Base-by-base conservation (phyloP, 352 stramenopile species). In the Phytopythium boreale region DNA sequence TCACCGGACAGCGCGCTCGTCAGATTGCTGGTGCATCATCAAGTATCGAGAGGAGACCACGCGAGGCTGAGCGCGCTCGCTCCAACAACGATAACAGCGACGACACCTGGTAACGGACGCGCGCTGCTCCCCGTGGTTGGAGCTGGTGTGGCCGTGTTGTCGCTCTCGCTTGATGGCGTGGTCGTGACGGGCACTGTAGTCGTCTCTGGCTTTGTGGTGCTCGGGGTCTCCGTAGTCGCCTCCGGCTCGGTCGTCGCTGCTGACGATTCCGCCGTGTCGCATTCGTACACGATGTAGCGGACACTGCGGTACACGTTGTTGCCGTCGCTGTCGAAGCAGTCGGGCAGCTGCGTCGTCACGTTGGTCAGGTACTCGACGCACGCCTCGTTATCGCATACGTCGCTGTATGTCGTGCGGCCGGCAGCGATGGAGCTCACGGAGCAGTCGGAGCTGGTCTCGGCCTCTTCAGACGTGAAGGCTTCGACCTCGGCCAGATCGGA, bases 371-470 rank as follows among this genome's bases (percentile, higher is more conserved):
- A 31, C 11, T 53, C 47, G 15, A 53, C 5, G 26, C 47, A 53
- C 12, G 22, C 47, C 47, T 15, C 22, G 11, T 53, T 31, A n/a
- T 31, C 47, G 22, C 47, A 53, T 22, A 53, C 22, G 47, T 53
- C 47, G 47, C 22, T 31, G 22, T 53, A 53, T 6, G 47, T 53
- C 47, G 47, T 53, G 22, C n/a, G 11, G 2, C 47, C 47, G 0
- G 47, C 14, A 22, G 26, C 47, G 47, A 53, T 27, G 26, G 47
- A 53, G 22, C 22, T 31, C 22, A 53, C 47, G 47, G 47, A 53
- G 47, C 47, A 53, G 47, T 53, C 47, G 26, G 26, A 27, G 26
- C 47, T 53, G 8, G 47, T 53, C 47, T 34, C 22, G 47, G 47
- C 47, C 47, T 27, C 26, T 14, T 53, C 47, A 3, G 26, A 53